Base-by-base conservation (phyloP, 352 stramenopile species). In the Phytophthora tentaculata region DNA sequence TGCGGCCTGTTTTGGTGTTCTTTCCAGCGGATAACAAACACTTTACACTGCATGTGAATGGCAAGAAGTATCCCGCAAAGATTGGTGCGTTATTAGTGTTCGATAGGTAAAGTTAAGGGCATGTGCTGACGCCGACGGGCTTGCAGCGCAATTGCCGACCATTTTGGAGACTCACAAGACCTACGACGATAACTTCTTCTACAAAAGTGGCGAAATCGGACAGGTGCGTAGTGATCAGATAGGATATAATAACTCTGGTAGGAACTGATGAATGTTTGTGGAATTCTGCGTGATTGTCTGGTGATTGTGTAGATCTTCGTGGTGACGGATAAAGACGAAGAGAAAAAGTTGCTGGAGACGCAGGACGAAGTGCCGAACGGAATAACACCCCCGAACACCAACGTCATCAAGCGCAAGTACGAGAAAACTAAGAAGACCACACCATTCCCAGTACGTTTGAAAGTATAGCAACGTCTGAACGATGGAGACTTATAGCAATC, bases 141-240 rank as follows among this genome's bases (percentile, higher is more conserved):
- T 55, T 45, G 16, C 61, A 96, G 88, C 83, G n/a, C 85, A 96
- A 75, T 64, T 96, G 53, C 88, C 88, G 49, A 88, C 76, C 26
- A 94, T 96, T 64, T 51, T 96, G 22, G 88, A 96, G 76, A 96
- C 86, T 3, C 88, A 96, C 79, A 96, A 96, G 71, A 96, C 88
- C 16, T 96, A 96, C 57, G 88, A 96, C 48, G 86, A 95, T 63
- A 93, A 92, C 37, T 88, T 95, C 35, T 92, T 95, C 41, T 96
- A 96, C 78, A 96, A 96, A 57, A 94, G 86, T 48, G 85, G 86
- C 41, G 88, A 96, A 60, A 94, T 96, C 39, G 88, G 88, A 55
- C 88, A 95, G 74, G 86, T 92, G 35, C 10, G 23, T 8, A 22
- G 9, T 19, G 35, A 28, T 8, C 26, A 35, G 22, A 24, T 8